These are phyloP conservation scores for Vachellia collinsii DNA, from an alignment of 306 rosid species.

Conservation along the genomic window DNA sequence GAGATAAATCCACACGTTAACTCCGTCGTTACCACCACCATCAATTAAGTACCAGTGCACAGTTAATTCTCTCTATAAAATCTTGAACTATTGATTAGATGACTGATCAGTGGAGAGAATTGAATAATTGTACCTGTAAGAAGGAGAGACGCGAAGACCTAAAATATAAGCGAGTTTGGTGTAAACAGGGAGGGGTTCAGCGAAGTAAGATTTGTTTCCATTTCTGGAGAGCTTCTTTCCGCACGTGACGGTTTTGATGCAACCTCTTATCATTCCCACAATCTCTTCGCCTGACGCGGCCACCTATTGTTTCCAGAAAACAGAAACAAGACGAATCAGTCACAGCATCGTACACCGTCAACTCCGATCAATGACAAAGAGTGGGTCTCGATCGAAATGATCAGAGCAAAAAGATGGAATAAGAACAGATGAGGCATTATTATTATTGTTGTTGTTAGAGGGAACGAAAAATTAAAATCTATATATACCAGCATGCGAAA, in stretches of 20 bases:
- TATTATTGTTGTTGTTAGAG: neutral
- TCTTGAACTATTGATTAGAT: neutral
- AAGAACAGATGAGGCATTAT: constrained; percentile 8
- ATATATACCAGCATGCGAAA: constrained; percentile 81
- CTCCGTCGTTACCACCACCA: neutral
- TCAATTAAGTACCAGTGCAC: neutral
- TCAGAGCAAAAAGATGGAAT: neutral
- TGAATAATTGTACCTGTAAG: constrained; percentile 55
- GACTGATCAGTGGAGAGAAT: neutral
- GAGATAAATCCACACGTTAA: neutral
- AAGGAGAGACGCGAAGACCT: constrained; percentile 91
- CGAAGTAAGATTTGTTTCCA: constrained; percentile 27
- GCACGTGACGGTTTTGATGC: constrained; percentile 94
- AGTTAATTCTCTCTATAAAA: neutral
- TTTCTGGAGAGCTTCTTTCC: constrained; percentile 63
- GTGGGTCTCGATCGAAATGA: neutral
- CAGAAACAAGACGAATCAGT: neutral
- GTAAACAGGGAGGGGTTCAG: constrained; percentile 60
- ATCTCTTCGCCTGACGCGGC: constrained; percentile 71
- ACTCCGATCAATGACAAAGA: neutral
- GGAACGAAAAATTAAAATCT: neutral
- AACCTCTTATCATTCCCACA: constrained; percentile 89
- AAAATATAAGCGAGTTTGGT: constrained; percentile 80
- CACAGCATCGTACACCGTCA: neutral
- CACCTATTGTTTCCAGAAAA: constrained; percentile 48